Evolutionary conservation across 306 rosid genomes (phyloP).

Genomic region (Begonia fuchsioides): DNA sequence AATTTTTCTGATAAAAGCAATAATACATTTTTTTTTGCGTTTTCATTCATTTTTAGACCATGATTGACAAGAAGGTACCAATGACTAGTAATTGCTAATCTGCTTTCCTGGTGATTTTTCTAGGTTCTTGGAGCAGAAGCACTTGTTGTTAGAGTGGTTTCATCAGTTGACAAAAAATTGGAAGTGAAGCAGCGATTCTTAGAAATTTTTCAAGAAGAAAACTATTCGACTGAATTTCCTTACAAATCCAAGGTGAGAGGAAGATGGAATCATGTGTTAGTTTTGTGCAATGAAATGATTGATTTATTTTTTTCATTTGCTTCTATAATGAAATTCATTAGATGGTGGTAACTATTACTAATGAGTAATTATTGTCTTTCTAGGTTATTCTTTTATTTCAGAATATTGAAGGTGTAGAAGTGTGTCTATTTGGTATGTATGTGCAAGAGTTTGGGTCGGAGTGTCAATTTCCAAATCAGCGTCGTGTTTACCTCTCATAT

Average conservation of each 20-base stretch:
- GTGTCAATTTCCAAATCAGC: conserved; percentile 82
- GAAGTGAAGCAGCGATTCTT: conserved; percentile 90
- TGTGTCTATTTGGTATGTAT: conserved; percentile 96
- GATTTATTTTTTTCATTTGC: conserved; percentile 1
- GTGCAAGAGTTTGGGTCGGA: conserved; percentile 99
- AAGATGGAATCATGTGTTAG: background rate
- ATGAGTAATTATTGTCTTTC: conserved; percentile 2
- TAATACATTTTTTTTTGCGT: too few relatives aligned
- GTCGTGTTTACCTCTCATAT: conserved; percentile 92
- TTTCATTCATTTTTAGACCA: background rate
- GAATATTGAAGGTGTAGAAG: conserved; percentile 97
- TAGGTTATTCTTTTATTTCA: conserved; percentile 89
- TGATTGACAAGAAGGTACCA: background rate
- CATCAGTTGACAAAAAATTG: conserved; percentile 91
- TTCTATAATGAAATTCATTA: background rate
- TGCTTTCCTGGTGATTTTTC: conserved; percentile 6
- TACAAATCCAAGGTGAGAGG: conserved; percentile 79
- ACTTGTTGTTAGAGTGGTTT: conserved; percentile 87
- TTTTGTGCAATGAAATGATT: background rate
- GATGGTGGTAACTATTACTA: too few relatives aligned
- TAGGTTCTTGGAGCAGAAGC: conserved; percentile 90
- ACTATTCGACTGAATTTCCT: conserved; percentile 92
- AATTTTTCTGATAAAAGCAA: too few relatives aligned
- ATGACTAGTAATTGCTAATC: background rate
- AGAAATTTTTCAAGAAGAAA: conserved; percentile 91